Evolutionary conservation across 495 filamentous ascomycete genomes (phyloP).

Genomic region (Aspergillus baeticus): DNA sequence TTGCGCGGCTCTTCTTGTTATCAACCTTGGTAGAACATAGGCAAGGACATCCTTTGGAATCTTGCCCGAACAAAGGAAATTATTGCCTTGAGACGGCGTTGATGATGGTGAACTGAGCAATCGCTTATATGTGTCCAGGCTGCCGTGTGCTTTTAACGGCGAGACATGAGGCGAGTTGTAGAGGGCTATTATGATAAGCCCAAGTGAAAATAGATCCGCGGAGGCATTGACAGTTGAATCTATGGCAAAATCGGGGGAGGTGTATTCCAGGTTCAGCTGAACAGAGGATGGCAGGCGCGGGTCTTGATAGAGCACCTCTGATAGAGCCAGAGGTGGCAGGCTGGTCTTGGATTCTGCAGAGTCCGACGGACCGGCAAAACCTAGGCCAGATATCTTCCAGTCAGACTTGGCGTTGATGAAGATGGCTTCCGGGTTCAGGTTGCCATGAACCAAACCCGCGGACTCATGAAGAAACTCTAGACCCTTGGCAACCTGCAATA

Average conservation of each 20-base stretch:
- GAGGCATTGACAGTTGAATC: constrained; percentile 78
- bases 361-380: constrained; percentile 79
- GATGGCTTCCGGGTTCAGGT: constrained; percentile 93
- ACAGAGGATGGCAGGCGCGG: constrained; percentile 79
- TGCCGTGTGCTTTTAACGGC: constrained; percentile 77
- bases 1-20: constrained; percentile 82
- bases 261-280: constrained; percentile 88
- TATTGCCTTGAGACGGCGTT: constrained; percentile 74
- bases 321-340: constrained; percentile 72
- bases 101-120: constrained; percentile 72
- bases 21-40: constrained; percentile 74
- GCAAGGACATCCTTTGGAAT: constrained; percentile 75
- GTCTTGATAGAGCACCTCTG: constrained; percentile 81
- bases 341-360: constrained; percentile 66
- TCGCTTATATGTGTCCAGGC: constrained; percentile 76
- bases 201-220: constrained; percentile 90
- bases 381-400: constrained; percentile 94
- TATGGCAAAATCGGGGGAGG: constrained; percentile 88
- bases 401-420: constrained; percentile 96
- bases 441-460: constrained; percentile 88
- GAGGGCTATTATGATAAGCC: constrained; percentile 81
- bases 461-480: constrained; percentile 97
- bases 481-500: constrained; percentile 90
- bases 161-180: constrained; percentile 92
- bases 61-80: constrained; percentile 74